A percentile compares a stretch with the other conserved stretches of the same genome.
These are phyloP conservation scores for Vitis hybrid DNA, from an alignment of 177 flowering plant genomes.

Conservation along the genomic window DNA sequence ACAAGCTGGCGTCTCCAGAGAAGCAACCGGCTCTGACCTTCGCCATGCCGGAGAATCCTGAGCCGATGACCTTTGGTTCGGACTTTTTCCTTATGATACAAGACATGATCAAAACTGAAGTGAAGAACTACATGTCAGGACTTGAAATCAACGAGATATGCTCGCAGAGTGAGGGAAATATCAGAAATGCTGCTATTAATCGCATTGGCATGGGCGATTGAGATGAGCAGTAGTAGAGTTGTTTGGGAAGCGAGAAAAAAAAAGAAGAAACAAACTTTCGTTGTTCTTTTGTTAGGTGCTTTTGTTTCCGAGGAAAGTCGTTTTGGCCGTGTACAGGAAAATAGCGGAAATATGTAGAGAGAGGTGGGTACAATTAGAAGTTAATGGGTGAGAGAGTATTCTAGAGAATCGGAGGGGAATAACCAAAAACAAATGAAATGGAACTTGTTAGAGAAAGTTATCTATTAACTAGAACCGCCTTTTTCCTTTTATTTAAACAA, in stretches of 20 bases:
- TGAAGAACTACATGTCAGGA: slow-evolving; percentile 24
- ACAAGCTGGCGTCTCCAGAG: not conserved
- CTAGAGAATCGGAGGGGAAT: no score
- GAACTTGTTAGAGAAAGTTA: no score
- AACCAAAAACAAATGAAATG: no score
- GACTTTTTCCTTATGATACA: slow-evolving; percentile 25
- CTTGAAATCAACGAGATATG: not conserved
- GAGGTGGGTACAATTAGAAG: no score
- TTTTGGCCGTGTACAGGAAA: not conserved
- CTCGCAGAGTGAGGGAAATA: not conserved
- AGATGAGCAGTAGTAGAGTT: no score
- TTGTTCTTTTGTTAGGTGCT: not conserved
- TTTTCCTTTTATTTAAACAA: no score
- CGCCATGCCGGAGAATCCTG: not conserved
- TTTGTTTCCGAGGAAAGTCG: not conserved
- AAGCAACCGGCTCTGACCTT: not conserved
- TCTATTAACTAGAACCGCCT: no score
- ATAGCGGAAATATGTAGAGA: not conserved
- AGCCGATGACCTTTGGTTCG: slow-evolving; percentile 11
- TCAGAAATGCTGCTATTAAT: slow-evolving; percentile 1
- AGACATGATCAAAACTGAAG: slow-evolving; percentile 34
- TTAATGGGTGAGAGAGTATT: no score
- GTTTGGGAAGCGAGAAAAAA: not conserved
- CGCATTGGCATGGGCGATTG: not conserved
- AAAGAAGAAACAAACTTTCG: not conserved